Conservation (phyloP, 73 alveolate genomes). For the Tetrahymena borealis region DNA sequence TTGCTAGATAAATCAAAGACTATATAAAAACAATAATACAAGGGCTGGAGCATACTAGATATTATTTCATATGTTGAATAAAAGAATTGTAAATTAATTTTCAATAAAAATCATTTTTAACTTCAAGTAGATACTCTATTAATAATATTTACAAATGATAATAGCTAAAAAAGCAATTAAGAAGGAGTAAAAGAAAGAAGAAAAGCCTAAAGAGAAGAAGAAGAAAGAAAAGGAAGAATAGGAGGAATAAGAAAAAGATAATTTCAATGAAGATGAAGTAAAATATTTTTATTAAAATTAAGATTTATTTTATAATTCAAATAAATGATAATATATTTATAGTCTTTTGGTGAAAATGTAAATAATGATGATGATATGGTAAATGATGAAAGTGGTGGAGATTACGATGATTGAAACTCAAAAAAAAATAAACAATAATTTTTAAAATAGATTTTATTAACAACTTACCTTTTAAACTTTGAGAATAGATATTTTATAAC, state of each 20-base stretch:
- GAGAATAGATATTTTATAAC: too few relatives aligned
- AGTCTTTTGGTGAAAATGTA: background rate
- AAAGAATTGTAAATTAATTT: background rate
- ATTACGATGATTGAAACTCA: background rate
- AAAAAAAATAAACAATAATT: background rate
- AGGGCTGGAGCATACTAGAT: background rate
- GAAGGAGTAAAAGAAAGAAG: background rate
- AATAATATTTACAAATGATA: background rate
- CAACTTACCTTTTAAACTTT: too few relatives aligned
- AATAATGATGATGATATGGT: background rate
- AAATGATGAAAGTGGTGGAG: conserved; percentile 2
- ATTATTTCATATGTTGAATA: background rate
- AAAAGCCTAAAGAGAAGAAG: background rate
- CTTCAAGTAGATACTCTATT: background rate
- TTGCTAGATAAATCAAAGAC: background rate
- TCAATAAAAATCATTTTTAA: background rate
- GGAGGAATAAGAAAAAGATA: background rate
- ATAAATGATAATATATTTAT: background rate
- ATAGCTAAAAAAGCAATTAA: background rate
- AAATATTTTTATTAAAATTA: background rate
- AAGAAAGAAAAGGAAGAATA: background rate
- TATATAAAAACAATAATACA: background rate
- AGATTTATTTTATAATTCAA: background rate
- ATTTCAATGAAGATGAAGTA: background rate
- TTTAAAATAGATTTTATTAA: too few relatives aligned